Base-by-base conservation (phyloP, 306 rosid genomes). In the Cyclanthera cordifolia region DNA sequence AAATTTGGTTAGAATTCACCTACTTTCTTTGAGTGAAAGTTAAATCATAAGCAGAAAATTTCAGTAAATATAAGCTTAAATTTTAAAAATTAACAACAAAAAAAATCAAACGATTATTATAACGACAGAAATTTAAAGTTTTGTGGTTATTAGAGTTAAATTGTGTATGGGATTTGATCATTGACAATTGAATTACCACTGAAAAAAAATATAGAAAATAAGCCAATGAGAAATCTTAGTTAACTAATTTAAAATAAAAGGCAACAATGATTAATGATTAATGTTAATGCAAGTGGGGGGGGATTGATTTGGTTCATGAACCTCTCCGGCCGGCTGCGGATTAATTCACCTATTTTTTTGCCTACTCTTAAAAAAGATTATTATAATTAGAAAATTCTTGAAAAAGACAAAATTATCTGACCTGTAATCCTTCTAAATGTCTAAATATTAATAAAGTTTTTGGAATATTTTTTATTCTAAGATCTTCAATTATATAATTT, bases 261-360 rank as follows among this genome's bases (percentile, higher is more conserved):
- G 9, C 4, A 34, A 59, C 25, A 59, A 61, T 61, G 68, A 61
- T 61, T 61, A 30, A 6, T 32, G 37, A 30, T 59, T 17, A 37
- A 56, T 25, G 41, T 56, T 14, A 59, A 61, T 61, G 68, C 68
- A 61, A 61, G 30, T 61, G 49, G 68, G 63, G 65, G 37, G 5
- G 66, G 49, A 61, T 37, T 1, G 8, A 28, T 56, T 58, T 61
- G 68, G 68, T 61, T 34, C 68, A 61, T 61, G 68, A 61, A 61
- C 50, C 49, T 53, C 1, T 17, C 57, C 14, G 37, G 57, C 30
- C 1, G 55, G 57, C 57, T 19, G 57, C 58, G 4, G 14, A 53
- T 23, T 9, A 53, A 49, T 49, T 49, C 6, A 16, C 8, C 53
- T 53, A 23, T 34, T 23, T 11, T n/a, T 52, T 52, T 52, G 14